A percentile compares a stretch with the other conserved stretches of the same genome.
phyloP scores from a whole-genome alignment of 2,329 filamentous ascomycete species.

The Aspergillus ochraceus region DNA sequence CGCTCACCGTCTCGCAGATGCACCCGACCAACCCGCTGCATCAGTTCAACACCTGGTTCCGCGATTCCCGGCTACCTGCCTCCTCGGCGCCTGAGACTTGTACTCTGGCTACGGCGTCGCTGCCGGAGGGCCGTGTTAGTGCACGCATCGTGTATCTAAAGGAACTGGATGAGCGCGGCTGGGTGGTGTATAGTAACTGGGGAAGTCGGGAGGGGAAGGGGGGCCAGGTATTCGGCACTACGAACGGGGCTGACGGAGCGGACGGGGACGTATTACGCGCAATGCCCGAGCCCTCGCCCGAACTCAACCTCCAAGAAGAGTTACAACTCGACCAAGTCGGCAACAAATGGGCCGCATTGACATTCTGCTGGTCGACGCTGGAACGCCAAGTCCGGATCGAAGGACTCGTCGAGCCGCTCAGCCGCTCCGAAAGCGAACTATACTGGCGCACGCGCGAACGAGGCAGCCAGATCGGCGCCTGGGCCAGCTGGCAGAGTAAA shows the following conservation, averaged over 20 bases:
- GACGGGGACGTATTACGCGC: slow-evolving; percentile 45
- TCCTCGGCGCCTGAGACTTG: slow-evolving; percentile 84
- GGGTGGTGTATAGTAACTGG: slow-evolving; percentile 93
- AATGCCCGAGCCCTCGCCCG: slow-evolving; percentile 57
- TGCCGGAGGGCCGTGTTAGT: slow-evolving; percentile 81
- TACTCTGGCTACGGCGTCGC: slow-evolving; percentile 77
- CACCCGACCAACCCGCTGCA: slow-evolving; percentile 60
- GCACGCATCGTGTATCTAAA: slow-evolving; percentile 92
- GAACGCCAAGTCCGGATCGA: slow-evolving; percentile 93
- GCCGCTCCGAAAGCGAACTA: slow-evolving; percentile 67
- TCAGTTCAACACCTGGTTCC: slow-evolving; percentile 92
- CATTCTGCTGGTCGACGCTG: slow-evolving; percentile 85
- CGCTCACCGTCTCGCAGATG: slow-evolving; percentile 42
- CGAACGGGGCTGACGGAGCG: slow-evolving; percentile 3
- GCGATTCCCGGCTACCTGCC: slow-evolving; percentile 60
- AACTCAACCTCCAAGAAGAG: slow-evolving; percentile 15
- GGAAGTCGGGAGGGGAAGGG: slow-evolving; percentile 62
- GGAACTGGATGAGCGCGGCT: slow-evolving; percentile 79
- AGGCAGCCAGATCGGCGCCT: slow-evolving; percentile 83
- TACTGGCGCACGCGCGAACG: slow-evolving; percentile 69
- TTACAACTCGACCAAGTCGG: slow-evolving; percentile 16
- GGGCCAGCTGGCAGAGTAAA: slow-evolving; percentile 86
- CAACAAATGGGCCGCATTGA: slow-evolving; percentile 78
- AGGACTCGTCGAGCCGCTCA: slow-evolving; percentile 68
- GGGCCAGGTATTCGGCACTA: slow-evolving; percentile 38